Evolutionary conservation across 2,329 filamentous ascomycete species (phyloP), one percentile per base, ranked within the genome.

Genomic region (Exophiala mesophila): DNA sequence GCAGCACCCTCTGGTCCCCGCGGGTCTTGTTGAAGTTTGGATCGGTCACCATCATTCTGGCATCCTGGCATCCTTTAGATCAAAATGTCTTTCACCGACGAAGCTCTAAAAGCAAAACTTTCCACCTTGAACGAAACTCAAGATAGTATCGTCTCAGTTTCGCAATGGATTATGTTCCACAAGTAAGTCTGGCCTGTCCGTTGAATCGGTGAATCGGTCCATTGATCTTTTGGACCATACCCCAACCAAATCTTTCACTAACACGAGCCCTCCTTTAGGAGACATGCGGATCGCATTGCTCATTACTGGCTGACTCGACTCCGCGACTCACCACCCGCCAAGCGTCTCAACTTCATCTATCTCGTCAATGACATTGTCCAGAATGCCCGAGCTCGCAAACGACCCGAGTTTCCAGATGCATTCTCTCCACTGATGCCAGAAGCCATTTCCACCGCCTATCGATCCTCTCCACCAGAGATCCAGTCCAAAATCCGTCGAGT

Each of bases 141-240:
- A 64, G 92, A 98, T 63, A 94, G 88, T 67, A 97, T 98, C 60
- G 80, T 94, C 48, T 90, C 87, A 24, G 89, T 94, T 50, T 88
- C 92, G 44, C 90, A 97, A 80, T 98, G 94, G 94, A 92, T 98
- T 49, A 94, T 98, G 84, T 98, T 98, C 64, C 90, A 98, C 69
- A 84, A 88, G 88, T 94, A 80, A 55, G 53, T 44, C 23, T 19
- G n/a, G n/a, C n/a, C n/a, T n/a, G n/a, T n/a, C n/a, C n/a, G n/a
- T n/a, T n/a, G n/a, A n/a, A n/a, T n/a, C n/a, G n/a, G n/a, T n/a
- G n/a, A n/a, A n/a, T n/a, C n/a, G n/a, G n/a, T n/a, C n/a, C n/a
- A n/a, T n/a, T n/a, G n/a, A n/a, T n/a, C n/a, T n/a, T n/a, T n/a
- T n/a, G n/a, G n/a, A n/a, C n/a, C n/a, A n/a, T n/a, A n/a, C n/a